Percentiles rank a stretch among this genome's conserved stretches.
Conservation (phyloP, 164 flowering plant genomes). For the Kalanchoe fedtschenkoi region DNA sequence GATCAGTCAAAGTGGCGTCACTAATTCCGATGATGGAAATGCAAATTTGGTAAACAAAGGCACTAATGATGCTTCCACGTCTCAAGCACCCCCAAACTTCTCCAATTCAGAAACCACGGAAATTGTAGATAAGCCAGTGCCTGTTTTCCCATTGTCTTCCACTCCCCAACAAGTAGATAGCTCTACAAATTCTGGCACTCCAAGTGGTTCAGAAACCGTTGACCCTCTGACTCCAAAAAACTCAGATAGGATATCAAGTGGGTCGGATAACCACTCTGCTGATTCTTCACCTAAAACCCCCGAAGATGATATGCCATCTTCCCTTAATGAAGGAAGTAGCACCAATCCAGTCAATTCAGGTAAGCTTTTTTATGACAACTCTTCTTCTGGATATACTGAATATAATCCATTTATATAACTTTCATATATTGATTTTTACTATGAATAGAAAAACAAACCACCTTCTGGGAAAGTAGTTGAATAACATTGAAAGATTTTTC, state of each 20-base stretch:
- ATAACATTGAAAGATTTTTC: too few species aligned
- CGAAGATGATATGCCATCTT: background rate
- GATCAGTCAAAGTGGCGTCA: constrained; percentile 7
- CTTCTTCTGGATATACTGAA: background rate
- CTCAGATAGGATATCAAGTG: background rate
- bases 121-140: background rate
- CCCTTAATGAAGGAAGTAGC: background rate
- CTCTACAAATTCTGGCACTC: background rate
- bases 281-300: background rate
- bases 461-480: too few species aligned
- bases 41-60: constrained; percentile 5
- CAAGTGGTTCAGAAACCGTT: background rate
- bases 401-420: background rate
- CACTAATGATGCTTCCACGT: constrained; percentile 8
- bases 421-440: background rate
- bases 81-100: constrained; percentile 2
- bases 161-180: background rate
- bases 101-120: constrained; percentile 9
- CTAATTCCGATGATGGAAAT: background rate
- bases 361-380: constrained; percentile 4
- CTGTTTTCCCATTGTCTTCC: constrained; percentile 5
- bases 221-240: background rate
- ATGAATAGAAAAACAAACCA: background rate
- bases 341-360: constrained; percentile 15
- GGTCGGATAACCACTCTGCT: background rate